Evolutionary conservation across 805 yeast species (phyloP), one percentile per base, ranked within the genome.

Genomic region (Wickerhamiella allomyrinae): DNA sequence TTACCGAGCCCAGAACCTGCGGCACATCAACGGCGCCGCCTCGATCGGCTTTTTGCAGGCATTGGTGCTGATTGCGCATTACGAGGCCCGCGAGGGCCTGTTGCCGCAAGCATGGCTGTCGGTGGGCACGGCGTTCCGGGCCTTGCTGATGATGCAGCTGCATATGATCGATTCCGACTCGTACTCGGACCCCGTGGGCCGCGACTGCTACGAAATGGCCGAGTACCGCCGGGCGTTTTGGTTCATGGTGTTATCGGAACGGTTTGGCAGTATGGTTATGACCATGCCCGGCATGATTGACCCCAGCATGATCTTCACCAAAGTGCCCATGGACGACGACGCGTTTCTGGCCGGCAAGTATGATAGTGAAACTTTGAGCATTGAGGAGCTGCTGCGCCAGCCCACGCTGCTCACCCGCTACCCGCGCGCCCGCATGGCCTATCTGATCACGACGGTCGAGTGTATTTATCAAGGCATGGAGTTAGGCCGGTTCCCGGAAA

Each of bases 81-180:
- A 42, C 41, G 61, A 59, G 39, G 47, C 46, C 39, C 48, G 49
- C 13, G 41, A 40, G 27, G 56, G 51, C 34, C 42, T 39, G 38
- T 52, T 57, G 29, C 51, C 57, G 5, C 52, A 55, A 27, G 61
- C 61, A 6, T 59, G 62, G 61, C 37, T 51, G 20, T 46, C 56
- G 7, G 51, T 50, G 7, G 63, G 62, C 2, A 43, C 46, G 11
- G 57, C 59, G 3, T 41, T 49, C 21, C 47, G 58, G 4, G 46
- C 54, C 2, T 41, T 49, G 24, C 42, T 46, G 13, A 53, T 57
- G 56, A 41, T 49, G 42, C 48, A 48, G 22, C 48, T 55, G 29
- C 51, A 49, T 29, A 21, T 37, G 22, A 21, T 56, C 8, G 61
- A 57, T 22, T 44, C 41, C 14, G 40, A 23, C 3, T 23, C 33